A percentile compares a stretch with the other conserved stretches of the same genome.
Evolutionary conservation across 805 yeast genomes (phyloP).

Genomic region (Ogataea thermomethanolica): DNA sequence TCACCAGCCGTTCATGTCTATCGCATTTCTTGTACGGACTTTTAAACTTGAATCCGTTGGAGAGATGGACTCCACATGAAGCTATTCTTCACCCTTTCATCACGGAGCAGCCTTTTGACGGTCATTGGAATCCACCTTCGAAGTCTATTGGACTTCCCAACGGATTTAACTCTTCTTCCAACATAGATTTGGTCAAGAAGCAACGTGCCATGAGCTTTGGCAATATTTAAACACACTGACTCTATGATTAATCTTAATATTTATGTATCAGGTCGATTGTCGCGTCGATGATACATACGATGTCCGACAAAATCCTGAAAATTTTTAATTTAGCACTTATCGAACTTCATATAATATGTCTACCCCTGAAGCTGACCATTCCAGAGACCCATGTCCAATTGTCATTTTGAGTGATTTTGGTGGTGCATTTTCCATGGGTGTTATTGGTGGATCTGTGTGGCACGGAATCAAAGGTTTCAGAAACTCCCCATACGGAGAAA

Average conservation of each 20-base stretch:
- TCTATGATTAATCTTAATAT: not conserved
- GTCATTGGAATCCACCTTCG: slow-evolving; percentile 50
- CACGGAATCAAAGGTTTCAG: slow-evolving; percentile 98
- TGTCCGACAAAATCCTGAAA: slow-evolving; percentile 6
- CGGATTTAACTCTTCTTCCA: slow-evolving; percentile 8
- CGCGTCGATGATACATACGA: slow-evolving; percentile 5
- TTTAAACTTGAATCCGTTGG: slow-evolving; percentile 82
- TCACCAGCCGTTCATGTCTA: slow-evolving; percentile 65
- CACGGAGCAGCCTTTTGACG: slow-evolving; percentile 53
- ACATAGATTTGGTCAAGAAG: slow-evolving; percentile 10
- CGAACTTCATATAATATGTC: slow-evolving; percentile 47
- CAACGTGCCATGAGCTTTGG: slow-evolving; percentile 25
- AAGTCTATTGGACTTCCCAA: slow-evolving; percentile 6
- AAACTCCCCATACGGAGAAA: slow-evolving; percentile 95
- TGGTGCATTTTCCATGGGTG: slow-evolving; percentile 99
- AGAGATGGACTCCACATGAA: slow-evolving; percentile 96
- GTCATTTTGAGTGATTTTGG: slow-evolving; percentile 96
- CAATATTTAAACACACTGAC: slow-evolving; percentile 1
- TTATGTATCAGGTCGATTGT: slow-evolving; percentile 7
- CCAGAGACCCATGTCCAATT: slow-evolving; percentile 98
- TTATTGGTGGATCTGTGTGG: slow-evolving; percentile 97
- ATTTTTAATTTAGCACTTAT: slow-evolving; percentile 4
- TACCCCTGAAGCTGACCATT: slow-evolving; percentile 72
- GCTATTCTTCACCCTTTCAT: slow-evolving; percentile 91
- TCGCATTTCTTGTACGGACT: slow-evolving; percentile 77